These are phyloP conservation scores for Zopfia rhizophila DNA, from an alignment of 2,329 filamentous ascomycete genomes.

Conservation along the genomic window DNA sequence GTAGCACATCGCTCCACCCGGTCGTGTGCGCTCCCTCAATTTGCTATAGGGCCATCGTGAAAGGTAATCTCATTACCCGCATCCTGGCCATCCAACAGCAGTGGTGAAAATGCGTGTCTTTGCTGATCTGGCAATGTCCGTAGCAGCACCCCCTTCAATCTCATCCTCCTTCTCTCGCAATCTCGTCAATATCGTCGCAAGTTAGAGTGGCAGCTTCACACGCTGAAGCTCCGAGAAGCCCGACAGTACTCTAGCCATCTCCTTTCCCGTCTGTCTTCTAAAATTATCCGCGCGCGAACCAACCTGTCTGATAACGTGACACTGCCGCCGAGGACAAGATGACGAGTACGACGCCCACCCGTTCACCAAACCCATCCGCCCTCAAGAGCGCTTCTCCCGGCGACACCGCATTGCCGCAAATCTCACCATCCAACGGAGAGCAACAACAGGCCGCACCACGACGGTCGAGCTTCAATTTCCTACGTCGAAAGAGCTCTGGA, in stretches of 20 bases:
- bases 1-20: constrained; percentile 8
- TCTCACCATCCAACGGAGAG: constrained; percentile 31
- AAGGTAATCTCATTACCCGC: constrained; percentile 13
- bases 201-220: constrained; percentile 1
- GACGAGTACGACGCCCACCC: constrained; percentile 35
- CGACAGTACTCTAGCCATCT: constrained; percentile 25
- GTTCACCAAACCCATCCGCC: constrained; percentile 20
- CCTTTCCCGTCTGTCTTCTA: constrained; percentile 30
- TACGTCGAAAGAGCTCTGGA: constrained; percentile 47
- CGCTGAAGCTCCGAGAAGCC: not conserved
- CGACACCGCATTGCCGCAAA: constrained; percentile 26
- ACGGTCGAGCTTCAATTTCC: constrained; percentile 49
- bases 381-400: constrained; percentile 42
- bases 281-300: constrained; percentile 35
- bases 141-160: constrained; percentile 35
- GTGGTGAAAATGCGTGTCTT: not conserved
- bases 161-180: constrained; percentile 14
- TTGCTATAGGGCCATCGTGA: not conserved
- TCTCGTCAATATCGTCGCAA: constrained; percentile 1
- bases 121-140: constrained; percentile 16
- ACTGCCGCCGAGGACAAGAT: constrained; percentile 35
- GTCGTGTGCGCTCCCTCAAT: constrained; percentile 5
- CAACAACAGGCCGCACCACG: constrained; percentile 27
- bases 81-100: constrained; percentile 13
- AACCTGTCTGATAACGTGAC: constrained; percentile 31